Base-by-base conservation (phyloP, 2,329 filamentous ascomycete genomes). In the Calonectria hongkongensis region DNA sequence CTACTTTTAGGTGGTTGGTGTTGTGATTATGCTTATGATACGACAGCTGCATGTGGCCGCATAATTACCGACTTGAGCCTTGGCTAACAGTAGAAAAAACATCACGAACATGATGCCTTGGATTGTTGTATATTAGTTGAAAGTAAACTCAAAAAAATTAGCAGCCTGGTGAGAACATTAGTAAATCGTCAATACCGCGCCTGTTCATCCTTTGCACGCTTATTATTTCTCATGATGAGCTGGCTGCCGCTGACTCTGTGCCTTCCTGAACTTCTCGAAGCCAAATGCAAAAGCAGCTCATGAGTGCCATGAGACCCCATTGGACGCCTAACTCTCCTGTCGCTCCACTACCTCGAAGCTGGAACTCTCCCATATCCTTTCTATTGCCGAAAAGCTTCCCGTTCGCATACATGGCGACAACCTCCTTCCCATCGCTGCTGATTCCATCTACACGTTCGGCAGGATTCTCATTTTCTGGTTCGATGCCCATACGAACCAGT, bases 261-360 rank as follows among this genome's bases (percentile, higher is more conserved):
- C 58, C 41, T 60, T 76, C 66, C 54, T 73, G 71, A 10, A 5
- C 30, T 25, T 54, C 70, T 16, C 76, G 51, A 16, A 68, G 54
- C 68, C 68, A 76, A 10, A 72, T 73, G 2, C 73, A 78, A 51
- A 74, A 33, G 25, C 65, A 73, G n/a, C 72, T 79, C 73, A 76
- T 62, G 6, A 76, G 41, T 1, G 71, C 74, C 73, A 76, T 79
- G 2, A 74, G 30, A 10, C 51, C 54, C 75, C 74, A 79, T 12
- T 72, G 66, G 5, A 73, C 66, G 0, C 79, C 74, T 36, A 74
- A 21, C 56, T 79, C 74, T 16, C 69, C 65, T 41, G 72, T 70
- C 6, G 70, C 72, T 21, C 77, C 75, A 27, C 71, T 78, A 1
- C 75, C 74, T 16, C 72, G 50, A 8, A 78, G 67, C 30, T 71